phyloP scores from a whole-genome alignment of 2,329 filamentous ascomycete genomes.

The Alternaria ethzedia region DNA sequence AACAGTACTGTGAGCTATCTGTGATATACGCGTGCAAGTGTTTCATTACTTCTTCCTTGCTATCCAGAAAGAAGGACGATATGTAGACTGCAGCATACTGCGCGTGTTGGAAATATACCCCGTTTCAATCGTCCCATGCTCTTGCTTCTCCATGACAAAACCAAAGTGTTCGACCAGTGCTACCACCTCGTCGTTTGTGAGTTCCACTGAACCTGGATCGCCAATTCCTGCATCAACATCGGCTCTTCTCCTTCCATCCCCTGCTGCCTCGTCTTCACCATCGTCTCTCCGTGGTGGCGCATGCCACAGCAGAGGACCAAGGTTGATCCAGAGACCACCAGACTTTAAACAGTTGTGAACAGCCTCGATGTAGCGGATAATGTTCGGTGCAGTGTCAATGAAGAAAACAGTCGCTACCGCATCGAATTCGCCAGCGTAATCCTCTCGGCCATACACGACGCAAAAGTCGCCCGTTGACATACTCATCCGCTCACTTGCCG shows the following conservation, averaged over 20 bases:
- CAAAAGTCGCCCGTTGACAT: slow-evolving; percentile 96
- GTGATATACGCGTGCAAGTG: background rate
- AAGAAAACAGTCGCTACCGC: slow-evolving; percentile 93
- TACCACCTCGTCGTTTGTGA: slow-evolving; percentile 87
- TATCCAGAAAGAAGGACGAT: slow-evolving; percentile 83
- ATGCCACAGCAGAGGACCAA: slow-evolving; percentile 94
- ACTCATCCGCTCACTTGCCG: slow-evolving; percentile 72
- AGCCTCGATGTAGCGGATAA: slow-evolving; percentile 87
- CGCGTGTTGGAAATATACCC: slow-evolving; percentile 86
- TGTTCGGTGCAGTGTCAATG: slow-evolving; percentile 93
- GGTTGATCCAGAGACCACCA: slow-evolving; percentile 84
- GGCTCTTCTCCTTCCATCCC: slow-evolving; percentile 21
- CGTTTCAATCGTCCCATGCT: slow-evolving; percentile 64
- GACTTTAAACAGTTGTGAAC: slow-evolving; percentile 77
- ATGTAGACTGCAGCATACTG: slow-evolving; percentile 87
- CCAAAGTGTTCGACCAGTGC: slow-evolving; percentile 75
- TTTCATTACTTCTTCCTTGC: slow-evolving; percentile 67
- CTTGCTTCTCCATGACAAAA: slow-evolving; percentile 72
- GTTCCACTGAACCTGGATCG: slow-evolving; percentile 87
- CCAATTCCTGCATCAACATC: slow-evolving; percentile 68
- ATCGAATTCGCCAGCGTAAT: slow-evolving; percentile 70
- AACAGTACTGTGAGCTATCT: background rate
- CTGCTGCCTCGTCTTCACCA: background rate
- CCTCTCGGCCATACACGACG: slow-evolving; percentile 75
- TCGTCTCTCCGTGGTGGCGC: slow-evolving; percentile 71